Conservation (phyloP, 2,329 filamentous ascomycete genomes). For the Aspergillus nomiae region DNA sequence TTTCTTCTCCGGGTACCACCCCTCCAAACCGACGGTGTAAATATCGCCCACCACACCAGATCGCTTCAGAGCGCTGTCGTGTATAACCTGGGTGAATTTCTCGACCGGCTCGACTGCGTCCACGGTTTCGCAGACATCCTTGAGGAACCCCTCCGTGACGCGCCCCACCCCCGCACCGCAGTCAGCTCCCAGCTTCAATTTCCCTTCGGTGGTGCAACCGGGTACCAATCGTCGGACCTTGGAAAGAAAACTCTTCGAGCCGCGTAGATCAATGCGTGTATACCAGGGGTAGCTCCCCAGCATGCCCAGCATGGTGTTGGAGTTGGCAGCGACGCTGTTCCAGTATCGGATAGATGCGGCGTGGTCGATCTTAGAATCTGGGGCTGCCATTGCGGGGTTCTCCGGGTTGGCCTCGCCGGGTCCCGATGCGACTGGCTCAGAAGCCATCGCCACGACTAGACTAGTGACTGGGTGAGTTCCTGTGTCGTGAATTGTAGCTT, state of each 20-base stretch:
- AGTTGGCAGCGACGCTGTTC: constrained; percentile 39
- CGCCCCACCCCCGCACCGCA: constrained; percentile 76
- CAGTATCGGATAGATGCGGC: constrained; percentile 40
- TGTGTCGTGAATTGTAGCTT: not conserved
- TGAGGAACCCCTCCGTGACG: constrained; percentile 76
- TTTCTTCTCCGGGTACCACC: constrained; percentile 59
- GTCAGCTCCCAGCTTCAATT: constrained; percentile 51
- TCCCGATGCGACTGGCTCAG: not conserved
- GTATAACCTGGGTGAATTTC: constrained; percentile 72
- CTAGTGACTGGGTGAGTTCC: not conserved
- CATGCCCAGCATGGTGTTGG: constrained; percentile 57
- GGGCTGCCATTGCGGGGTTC: not conserved
- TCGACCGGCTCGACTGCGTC: constrained; percentile 84
- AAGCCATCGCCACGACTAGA: not conserved
- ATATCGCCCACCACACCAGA: constrained; percentile 61
- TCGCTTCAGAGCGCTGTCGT: constrained; percentile 35
- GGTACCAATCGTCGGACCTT: constrained; percentile 55
- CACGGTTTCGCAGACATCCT: constrained; percentile 67
- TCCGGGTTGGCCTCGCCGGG: not conserved
- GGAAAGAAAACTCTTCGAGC: constrained; percentile 66
- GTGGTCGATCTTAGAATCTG: constrained; percentile 33
- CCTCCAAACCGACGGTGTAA: constrained; percentile 73
- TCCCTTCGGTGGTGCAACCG: constrained; percentile 15
- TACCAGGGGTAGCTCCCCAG: constrained; percentile 72
- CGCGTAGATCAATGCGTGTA: constrained; percentile 69